Evolutionary conservation across 768 basidiomycete genomes (phyloP).

Genomic region (Trametes sanguinea): DNA sequence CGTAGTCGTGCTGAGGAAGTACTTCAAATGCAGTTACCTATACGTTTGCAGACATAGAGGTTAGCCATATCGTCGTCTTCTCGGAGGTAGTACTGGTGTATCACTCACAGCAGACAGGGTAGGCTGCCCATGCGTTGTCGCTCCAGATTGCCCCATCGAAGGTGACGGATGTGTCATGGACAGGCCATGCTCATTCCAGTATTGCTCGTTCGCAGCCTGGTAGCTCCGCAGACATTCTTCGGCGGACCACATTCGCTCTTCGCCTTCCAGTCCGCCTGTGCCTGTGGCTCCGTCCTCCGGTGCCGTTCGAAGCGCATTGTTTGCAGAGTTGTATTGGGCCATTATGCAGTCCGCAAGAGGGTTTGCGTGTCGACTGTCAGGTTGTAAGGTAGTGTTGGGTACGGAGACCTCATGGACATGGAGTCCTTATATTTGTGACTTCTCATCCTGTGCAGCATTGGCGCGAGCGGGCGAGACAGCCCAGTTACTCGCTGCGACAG

Average conservation of each 20-base stretch:
- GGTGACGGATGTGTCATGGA: background rate
- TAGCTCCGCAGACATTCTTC: constrained; percentile 1
- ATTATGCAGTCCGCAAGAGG: too few species aligned
- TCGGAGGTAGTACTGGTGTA: background rate
- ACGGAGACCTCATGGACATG: too few species aligned
- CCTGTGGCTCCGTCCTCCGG: background rate
- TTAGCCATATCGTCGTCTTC: too few species aligned
- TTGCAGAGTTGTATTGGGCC: too few species aligned
- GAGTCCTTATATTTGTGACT: too few species aligned
- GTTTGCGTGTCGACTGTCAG: too few species aligned
- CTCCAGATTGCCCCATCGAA: background rate
- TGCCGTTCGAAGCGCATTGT: background rate
- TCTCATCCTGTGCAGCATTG: too few species aligned
- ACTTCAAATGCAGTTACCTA: background rate
- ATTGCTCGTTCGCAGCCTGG: constrained; percentile 6
- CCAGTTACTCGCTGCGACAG: too few species aligned
- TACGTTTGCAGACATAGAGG: background rate
- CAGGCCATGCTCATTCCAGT: constrained; percentile 4
- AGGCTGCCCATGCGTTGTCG: background rate
- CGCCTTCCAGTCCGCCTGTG: background rate
- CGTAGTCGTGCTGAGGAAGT: constrained; percentile 6
- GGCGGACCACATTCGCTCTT: background rate
- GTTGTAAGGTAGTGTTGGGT: too few species aligned
- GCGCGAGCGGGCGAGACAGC: too few species aligned
- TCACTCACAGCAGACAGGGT: background rate